Base-by-base conservation (phyloP, 805 yeast species). In the Lipomyces yamanashiensis region DNA sequence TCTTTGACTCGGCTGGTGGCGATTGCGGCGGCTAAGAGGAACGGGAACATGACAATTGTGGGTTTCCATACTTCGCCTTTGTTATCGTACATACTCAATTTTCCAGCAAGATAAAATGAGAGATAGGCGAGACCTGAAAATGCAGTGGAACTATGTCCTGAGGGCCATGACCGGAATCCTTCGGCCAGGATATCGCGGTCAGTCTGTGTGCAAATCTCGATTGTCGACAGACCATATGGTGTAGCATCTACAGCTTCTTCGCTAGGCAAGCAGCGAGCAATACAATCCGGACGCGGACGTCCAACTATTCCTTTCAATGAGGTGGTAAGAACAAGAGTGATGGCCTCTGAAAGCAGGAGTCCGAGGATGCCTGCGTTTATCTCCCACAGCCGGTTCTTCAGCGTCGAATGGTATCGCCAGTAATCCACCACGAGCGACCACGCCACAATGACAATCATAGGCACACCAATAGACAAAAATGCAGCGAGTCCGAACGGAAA, bases 1-100 rank as follows among this genome's bases (percentile, higher is more conserved):
- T 93, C 99, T 71, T 89, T 88, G 0, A 97, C 90, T 71, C 99
- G 83, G 45, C 95, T 85, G 51, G 90, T 75, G 0, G 98, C 98
- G 69, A 93, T 86, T 67, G 87, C 80, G 0, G 83, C 72, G 0
- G 98, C 97, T 7, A 88, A 81, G 5, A 90, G 70, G 0, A 73
- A 28, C n/a, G 81, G 80, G 10, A 70, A 54, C 61, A 67, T 61
- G 13, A 72, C 66, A 6, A 71, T 5, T 1, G 71, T 36, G 2
- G 68, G 48, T 59, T 71, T 68, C 69, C 72, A 73, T 2, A 68
- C 65, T 33, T 67, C 71, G 28, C 72, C 70, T 15, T 72, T 68
- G 17, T 70, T 72, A 17, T 73, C 77, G 53, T 81, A 81, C 0
- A 84, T 77, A 12, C 79, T 77, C 59, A 76, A 73, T 69, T 82